Percentiles rank a stretch among this genome's conserved stretches.
Evolutionary conservation across 805 yeast genomes (phyloP).

Genomic region (Priceomyces haplophilus): DNA sequence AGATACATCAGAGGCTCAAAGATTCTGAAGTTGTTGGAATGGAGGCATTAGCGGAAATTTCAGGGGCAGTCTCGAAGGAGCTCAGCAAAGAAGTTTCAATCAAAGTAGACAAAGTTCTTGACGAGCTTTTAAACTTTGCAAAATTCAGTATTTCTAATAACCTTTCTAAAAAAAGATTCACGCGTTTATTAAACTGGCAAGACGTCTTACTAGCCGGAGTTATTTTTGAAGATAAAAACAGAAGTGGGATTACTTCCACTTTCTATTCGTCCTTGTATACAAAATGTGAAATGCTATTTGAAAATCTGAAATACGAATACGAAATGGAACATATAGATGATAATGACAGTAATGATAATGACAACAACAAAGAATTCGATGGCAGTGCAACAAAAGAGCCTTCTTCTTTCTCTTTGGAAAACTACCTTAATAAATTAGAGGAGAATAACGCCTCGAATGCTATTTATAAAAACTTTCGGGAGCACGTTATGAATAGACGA

Average conservation of each 20-base stretch:
- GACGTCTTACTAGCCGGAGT: conserved; percentile 25
- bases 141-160: conserved; percentile 1
- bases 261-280: conserved; percentile 16
- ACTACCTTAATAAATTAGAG: conserved; percentile 8
- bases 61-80: conserved; percentile 6
- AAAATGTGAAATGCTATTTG: conserved; percentile 25
- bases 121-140: conserved; percentile 4
- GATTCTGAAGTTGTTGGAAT: neutral
- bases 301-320: conserved; percentile 23
- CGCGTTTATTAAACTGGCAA: conserved; percentile 23
- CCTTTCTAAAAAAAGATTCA: conserved; percentile 2
- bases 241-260: conserved; percentile 6
- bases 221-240: conserved; percentile 12
- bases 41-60: conserved; percentile 2
- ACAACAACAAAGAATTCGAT: conserved; percentile 1
- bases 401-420: neutral
- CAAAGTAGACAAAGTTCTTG: conserved; percentile 10
- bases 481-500: conserved; percentile 4
- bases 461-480: conserved; percentile 7
- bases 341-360: conserved; percentile 9
- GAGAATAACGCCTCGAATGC: conserved; percentile 2
- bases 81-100: conserved; percentile 9
- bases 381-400: neutral
- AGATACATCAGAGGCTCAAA: conserved; percentile 10
- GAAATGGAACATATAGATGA: conserved; percentile 20